Evolutionary conservation across 352 stramenopile species (phyloP).

Genomic region (Phytopythium cucurbitacearum): DNA sequence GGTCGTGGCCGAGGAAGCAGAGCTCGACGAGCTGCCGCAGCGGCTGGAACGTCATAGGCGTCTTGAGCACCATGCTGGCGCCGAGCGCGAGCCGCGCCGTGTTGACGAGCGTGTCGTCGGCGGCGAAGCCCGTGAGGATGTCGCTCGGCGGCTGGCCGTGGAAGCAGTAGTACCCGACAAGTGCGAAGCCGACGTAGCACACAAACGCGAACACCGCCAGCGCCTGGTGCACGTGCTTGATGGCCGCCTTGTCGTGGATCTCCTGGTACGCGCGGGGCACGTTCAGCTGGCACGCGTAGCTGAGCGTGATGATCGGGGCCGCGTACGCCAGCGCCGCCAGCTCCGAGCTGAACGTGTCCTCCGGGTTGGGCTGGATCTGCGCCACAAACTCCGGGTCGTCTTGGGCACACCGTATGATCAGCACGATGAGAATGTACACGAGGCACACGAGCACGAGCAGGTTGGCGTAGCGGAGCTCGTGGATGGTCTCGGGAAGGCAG

Average conservation of each 20-base stretch:
- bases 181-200: slow-evolving; percentile 60
- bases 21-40: slow-evolving; percentile 74
- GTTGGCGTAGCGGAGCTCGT: slow-evolving; percentile 80
- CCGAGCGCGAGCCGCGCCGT: slow-evolving; percentile 67
- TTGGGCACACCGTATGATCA: slow-evolving; percentile 41
- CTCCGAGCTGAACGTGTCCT: slow-evolving; percentile 56
- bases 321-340: slow-evolving; percentile 61
- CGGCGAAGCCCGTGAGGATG: slow-evolving; percentile 71
- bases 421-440: slow-evolving; percentile 73
- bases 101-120: slow-evolving; percentile 74
- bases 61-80: slow-evolving; percentile 77
- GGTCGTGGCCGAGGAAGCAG: slow-evolving; percentile 62
- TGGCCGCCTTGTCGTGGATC: slow-evolving; percentile 64
- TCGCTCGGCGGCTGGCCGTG: slow-evolving; percentile 78
- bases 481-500: slow-evolving; percentile 79
- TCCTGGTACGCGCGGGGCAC: slow-evolving; percentile 77
- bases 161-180: slow-evolving; percentile 79
- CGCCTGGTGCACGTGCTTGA: slow-evolving; percentile 61
- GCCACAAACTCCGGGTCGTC: slow-evolving; percentile 37
- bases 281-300: slow-evolving; percentile 80
- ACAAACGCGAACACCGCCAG: slow-evolving; percentile 47
- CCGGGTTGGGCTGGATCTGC: slow-evolving; percentile 31
- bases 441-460: slow-evolving; percentile 73
- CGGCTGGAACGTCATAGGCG: slow-evolving; percentile 83
- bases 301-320: slow-evolving; percentile 76